Evolutionary conservation across 139 green algal species (phyloP), one percentile per base, ranked within the genome.

Genomic region (Chlorella vulgaris): DNA sequence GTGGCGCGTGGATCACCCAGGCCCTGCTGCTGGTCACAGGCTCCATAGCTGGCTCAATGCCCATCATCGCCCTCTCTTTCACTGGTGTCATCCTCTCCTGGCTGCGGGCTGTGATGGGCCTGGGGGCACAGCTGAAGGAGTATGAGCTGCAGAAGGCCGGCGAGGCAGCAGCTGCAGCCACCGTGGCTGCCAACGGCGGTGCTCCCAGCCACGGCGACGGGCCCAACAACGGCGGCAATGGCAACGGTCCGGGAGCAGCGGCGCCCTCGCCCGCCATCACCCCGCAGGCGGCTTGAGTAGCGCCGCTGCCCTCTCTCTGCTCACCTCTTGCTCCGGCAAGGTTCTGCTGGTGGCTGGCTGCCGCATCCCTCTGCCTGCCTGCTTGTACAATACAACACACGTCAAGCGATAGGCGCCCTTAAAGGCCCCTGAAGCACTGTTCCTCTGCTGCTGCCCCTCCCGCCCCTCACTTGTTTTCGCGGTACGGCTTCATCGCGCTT

Each of bases 21-120:
- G 88, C 86, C 8, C 83, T 94, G 69, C 76, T 96, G 68, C 83
- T 96, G 71, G 70, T 76, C 8, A 77, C 82, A 38, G 91, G 91
- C 31, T 88, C 75, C 43, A 87, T 94, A 22, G 47, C 82, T 28
- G 86, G 84, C n/a, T 83, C 86, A 28, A 74, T 94, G 78, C 90
- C 90, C 1, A 71, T 93, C 79, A 90, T 91, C 39, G 36, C 83
- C 5, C 65, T 74, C 21, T 75, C 70, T 43, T 94, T 91, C 60
- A n/a, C 76, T 7, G 84, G 26, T 50, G 90, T 93, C 31, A 88
- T 94, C 29, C 38, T 78, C 15, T 77, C 76, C 13, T 95, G 91
- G 90, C 74, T 93, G 60, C 61, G 70, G 21, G 87, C 91, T 0
- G 90, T 93, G 15, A 47, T 77, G 40, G 63, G 67, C 36, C 78